A percentile compares a stretch with the other conserved stretches of the same genome.
These are phyloP conservation scores for Aureobasidium sp. DNA, from an alignment of 2,329 filamentous ascomycete species.

Conservation along the genomic window DNA sequence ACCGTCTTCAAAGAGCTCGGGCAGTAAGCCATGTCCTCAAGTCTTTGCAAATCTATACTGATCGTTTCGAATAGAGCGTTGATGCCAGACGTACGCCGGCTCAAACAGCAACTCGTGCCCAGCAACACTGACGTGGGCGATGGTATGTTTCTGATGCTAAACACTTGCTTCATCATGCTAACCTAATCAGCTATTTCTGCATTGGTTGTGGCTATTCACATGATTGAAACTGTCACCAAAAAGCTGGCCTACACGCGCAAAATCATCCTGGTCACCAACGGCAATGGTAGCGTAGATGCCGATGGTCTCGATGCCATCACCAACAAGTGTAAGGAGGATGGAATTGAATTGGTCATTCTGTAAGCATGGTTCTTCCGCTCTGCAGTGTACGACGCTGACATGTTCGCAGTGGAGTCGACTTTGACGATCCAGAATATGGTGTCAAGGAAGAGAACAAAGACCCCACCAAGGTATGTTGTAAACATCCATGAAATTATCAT, in stretches of 20 bases:
- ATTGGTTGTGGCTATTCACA: slow-evolving; percentile 74
- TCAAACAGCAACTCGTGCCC: slow-evolving; percentile 59
- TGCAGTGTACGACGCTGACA: neutral
- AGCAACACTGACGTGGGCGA: slow-evolving; percentile 68
- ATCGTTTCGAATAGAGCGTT: slow-evolving; percentile 39
- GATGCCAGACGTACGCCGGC: slow-evolving; percentile 61
- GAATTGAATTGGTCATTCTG: slow-evolving; percentile 74
- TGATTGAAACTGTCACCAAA: slow-evolving; percentile 75
- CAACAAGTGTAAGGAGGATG: slow-evolving; percentile 64
- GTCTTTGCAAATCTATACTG: neutral
- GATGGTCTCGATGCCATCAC: slow-evolving; percentile 65
- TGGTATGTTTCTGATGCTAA: slow-evolving; percentile 37
- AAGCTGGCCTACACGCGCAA: slow-evolving; percentile 73
- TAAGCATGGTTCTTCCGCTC: slow-evolving; percentile 37
- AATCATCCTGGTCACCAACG: slow-evolving; percentile 83
- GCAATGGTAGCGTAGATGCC: slow-evolving; percentile 62
- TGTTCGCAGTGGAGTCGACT: slow-evolving; percentile 69
- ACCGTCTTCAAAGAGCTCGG: slow-evolving; percentile 57
- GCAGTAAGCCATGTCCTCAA: slow-evolving; percentile 46
- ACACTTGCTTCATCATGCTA: neutral
- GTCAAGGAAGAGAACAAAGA: slow-evolving; percentile 88
- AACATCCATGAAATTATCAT: neutral
- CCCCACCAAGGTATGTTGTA: slow-evolving; percentile 51
- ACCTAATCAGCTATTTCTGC: slow-evolving; percentile 60
- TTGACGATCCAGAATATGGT: slow-evolving; percentile 83